phyloP scores from a whole-genome alignment of 2,329 filamentous ascomycete genomes.

The Talaromyces sp. region DNA sequence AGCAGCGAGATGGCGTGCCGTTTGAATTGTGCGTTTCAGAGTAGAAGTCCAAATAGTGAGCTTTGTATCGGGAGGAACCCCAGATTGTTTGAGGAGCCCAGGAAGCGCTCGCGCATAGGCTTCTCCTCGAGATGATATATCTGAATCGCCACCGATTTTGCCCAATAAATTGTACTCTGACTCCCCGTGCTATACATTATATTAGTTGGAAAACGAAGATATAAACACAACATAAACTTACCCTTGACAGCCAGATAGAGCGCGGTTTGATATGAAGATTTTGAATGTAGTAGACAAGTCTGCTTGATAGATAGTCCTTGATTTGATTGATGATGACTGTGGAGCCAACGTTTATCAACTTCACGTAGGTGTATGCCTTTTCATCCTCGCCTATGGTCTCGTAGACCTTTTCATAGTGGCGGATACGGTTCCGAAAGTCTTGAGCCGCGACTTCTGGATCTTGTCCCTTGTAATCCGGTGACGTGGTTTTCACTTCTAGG shows the following conservation, averaged over 20 bases:
- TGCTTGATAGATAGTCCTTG: conserved; percentile 91
- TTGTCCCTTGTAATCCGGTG: conserved; percentile 88
- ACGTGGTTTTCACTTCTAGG: conserved; percentile 92
- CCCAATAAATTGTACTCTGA: conserved; percentile 87
- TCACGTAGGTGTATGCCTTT: conserved; percentile 84
- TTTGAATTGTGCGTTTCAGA: conserved; percentile 81
- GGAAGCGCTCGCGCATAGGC: conserved; percentile 82
- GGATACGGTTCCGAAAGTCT: conserved; percentile 90
- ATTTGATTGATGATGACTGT: conserved; percentile 98
- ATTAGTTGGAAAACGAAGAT: conserved; percentile 12
- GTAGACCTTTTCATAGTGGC: conserved; percentile 96
- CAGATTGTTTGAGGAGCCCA: conserved; percentile 75
- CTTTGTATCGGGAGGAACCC: conserved; percentile 62
- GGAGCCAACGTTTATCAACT: conserved; percentile 92
- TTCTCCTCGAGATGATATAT: conserved; percentile 79
- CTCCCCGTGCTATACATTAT: conserved; percentile 69
- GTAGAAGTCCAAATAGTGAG: conserved; percentile 73
- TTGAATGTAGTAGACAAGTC: conserved; percentile 97
- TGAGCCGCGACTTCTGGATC: conserved; percentile 86
- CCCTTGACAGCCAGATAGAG: conserved; percentile 92
- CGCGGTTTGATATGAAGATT: conserved; percentile 96
- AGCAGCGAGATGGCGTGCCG: conserved; percentile 71
- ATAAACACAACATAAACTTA: conserved; percentile 44
- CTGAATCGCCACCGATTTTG: conserved; percentile 86
- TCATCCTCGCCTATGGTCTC: conserved; percentile 89